Evolutionary conservation across 2,329 filamentous ascomycete species (phyloP), one percentile per base, ranked within the genome.

Genomic region (Trichoderma endophyticum): DNA sequence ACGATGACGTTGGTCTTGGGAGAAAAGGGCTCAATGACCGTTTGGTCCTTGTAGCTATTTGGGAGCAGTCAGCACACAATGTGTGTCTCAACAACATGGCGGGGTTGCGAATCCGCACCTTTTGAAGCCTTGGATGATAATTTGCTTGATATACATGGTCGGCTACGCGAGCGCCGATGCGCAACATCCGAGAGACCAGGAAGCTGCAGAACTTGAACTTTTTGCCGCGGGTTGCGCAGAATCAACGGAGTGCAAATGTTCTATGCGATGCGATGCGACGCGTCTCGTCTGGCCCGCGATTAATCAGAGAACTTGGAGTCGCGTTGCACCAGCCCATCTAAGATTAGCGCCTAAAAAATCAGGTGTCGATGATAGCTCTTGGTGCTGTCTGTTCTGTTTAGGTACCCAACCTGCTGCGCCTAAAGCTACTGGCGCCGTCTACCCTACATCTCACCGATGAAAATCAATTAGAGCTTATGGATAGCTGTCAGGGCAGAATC

Each of bases 71-170:
- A 69, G 67, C 39, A 61, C 66, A 48, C 39, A 36, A 51, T n/a
- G 39, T 59, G 24, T 59, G 24, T 59, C 54, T 36, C 64, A 39
- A 15, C 30, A n/a, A 64, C 34, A 59, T 71, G 72, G 65, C 70
- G 71, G 63, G 73, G 66, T 62, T 64, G 69, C 59, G 71, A 54
- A 54, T 60, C 79, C 83, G 76, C 83, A 97, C 94, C 94, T 98
- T 85, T 99, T 99, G 86, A 99, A 99, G 90, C 96, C 96, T 83
- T 99, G 96, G 81, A 99, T 98, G 83, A 98, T 98, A 82, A 98
- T 98, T 86, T 99, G 96, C 84, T 99, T 99, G 88, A 99, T 98
- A 86, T 97, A 96, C 95, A 98, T 97, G 80, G 78, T 86, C 82
- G 79, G 76, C 76, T 78, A 77, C 78, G 80, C 79, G 75, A 78